A percentile compares a stretch with the other conserved stretches of the same genome.
These are phyloP conservation scores for Rosa rugosa DNA, from an alignment of 306 rosid species.

Conservation along the genomic window DNA sequence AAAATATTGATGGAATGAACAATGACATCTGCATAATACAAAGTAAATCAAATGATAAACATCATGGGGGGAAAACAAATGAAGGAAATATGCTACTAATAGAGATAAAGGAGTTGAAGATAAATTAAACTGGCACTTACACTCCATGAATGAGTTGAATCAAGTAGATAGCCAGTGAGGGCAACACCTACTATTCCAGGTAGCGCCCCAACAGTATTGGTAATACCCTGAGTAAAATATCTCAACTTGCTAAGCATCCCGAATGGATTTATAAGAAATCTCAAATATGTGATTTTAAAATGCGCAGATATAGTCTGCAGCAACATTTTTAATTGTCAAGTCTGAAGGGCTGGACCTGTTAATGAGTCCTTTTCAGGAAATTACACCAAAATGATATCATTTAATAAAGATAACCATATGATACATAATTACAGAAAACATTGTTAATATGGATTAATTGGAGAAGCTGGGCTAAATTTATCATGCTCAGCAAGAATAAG, in stretches of 20 bases:
- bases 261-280: conserved; percentile 11
- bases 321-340: neutral
- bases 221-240: conserved; percentile 67
- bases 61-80: neutral
- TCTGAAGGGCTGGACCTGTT: neutral
- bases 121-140: conserved; percentile 48
- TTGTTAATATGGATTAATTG: neutral
- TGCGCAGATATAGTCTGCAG: neutral
- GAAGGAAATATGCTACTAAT: neutral
- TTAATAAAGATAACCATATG: neutral
- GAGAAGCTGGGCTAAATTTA: conserved; percentile 14
- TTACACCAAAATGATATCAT: neutral
- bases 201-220: conserved; percentile 89
- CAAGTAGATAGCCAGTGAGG: conserved; percentile 92
- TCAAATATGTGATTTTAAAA: neutral
- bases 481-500: conserved; percentile 14
- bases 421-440: neutral
- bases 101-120: conserved; percentile 11
- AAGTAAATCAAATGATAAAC: conserved; percentile 14
- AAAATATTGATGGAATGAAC: conserved; percentile 90
- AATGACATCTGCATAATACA: conserved; percentile 63
- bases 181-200: conserved; percentile 96
- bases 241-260: conserved; percentile 13
- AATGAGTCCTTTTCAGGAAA: neutral
- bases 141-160: conserved; percentile 96